Evolutionary conservation across 2,329 filamentous ascomycete genomes (phyloP).

Genomic region (Scorias spongiosa): DNA sequence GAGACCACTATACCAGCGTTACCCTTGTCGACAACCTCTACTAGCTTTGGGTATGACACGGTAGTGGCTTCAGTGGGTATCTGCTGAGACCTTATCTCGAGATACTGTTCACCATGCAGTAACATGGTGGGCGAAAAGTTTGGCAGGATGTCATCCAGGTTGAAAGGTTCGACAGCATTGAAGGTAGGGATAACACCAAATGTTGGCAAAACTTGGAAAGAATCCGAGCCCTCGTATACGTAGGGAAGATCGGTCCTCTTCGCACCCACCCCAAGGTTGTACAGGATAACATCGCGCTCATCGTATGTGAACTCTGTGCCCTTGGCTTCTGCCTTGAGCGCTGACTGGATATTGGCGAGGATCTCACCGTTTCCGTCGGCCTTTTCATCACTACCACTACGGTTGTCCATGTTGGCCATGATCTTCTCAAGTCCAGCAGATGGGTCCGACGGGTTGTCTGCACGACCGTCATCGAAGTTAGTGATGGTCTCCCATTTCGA

Average conservation of each 20-base stretch:
- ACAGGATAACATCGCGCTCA: constrained; percentile 81
- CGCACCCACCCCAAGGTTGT: constrained; percentile 87
- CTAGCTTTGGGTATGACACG: constrained; percentile 59
- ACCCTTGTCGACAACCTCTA: constrained; percentile 95
- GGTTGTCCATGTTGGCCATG: constrained; percentile 73
- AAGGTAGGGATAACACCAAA: constrained; percentile 95
- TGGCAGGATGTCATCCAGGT: constrained; percentile 67
- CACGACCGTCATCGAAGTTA: constrained; percentile 74
- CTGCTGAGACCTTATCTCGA: constrained; percentile 83
- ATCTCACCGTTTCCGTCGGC: constrained; percentile 41
- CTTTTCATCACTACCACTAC: constrained; percentile 17
- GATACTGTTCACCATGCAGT: constrained; percentile 94
- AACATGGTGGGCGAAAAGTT: constrained; percentile 99
- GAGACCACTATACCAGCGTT: constrained; percentile 69
- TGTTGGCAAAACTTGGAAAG: constrained; percentile 90
- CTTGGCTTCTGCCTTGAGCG: constrained; percentile 54
- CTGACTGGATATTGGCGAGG: constrained; percentile 59
- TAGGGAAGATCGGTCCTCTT: constrained; percentile 78
- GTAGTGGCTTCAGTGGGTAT: constrained; percentile 73
- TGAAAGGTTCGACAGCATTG: constrained; percentile 66
- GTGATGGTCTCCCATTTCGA: constrained; percentile 63
- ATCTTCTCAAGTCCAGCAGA: constrained; percentile 66
- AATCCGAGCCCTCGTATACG: constrained; percentile 77
- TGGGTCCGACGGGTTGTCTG: constrained; percentile 70
- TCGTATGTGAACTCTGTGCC: constrained; percentile 69